Evolutionary conservation across 352 stramenopile genomes (phyloP), one percentile per base, ranked within the genome.

Genomic region (Pilasporangium apinafurcum): DNA sequence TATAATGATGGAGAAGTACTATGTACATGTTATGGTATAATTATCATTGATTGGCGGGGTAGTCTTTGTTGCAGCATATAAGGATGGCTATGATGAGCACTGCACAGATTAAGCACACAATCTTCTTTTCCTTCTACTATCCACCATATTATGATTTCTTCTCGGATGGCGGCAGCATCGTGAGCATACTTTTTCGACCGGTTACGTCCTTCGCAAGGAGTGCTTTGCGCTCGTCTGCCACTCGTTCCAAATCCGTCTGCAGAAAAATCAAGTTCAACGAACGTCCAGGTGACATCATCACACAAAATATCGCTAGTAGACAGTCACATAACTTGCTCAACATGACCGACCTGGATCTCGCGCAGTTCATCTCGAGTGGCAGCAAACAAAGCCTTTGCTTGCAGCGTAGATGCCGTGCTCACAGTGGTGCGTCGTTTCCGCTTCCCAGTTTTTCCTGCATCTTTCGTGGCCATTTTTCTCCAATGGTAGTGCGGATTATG

Each of bases 311-410:
- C 24, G 21, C 17, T 8, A 20, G 2, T 8, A 35, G 26, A 31
- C 20, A 17, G 39, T 10, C 20, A 17, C 21, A 12, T 10, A 13
- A 9, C 13, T 21, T 28, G n/a, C 13, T 37, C 17, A 3, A 5
- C 13, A 16, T 2, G 16, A 3, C 50, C 10, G 12, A 67, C 62
- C 65, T 77, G 61, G 31, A 80, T 74, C 30, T 68, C 61, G 24
- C 45, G 58, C 42, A 80, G 37, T 18, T 80, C 68, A 33, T 77
- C 62, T 20, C 62, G 64, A 35, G 68, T 80, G 22, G 64, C 62
- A 24, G 55, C 53, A 21, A 65, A 64, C 36, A 80, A 59, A 32
- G 50, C 59, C 44, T 60, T 68, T 12, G 54, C 36, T 44, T 71
- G 61, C 16, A 77, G 46, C 28, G 53, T 68, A n/a, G 63, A 55